These are phyloP conservation scores for Beauveria pseudobassiana DNA, from an alignment of 2,329 filamentous ascomycete genomes.

Conservation along the genomic window DNA sequence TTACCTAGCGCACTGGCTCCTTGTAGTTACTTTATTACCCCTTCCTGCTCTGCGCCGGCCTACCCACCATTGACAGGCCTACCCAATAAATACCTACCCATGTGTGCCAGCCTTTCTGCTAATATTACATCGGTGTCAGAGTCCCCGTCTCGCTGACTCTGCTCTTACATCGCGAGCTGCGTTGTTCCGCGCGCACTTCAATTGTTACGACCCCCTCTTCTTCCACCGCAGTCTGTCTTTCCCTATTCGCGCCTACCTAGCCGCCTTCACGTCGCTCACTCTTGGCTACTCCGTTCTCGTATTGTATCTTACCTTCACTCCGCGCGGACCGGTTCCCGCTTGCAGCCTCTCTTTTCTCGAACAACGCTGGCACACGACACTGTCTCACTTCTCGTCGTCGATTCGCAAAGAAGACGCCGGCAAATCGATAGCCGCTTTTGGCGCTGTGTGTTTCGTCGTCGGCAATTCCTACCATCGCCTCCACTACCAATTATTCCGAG, in stretches of 20 bases:
- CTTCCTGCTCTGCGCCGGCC: too few species aligned
- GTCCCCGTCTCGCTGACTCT: not conserved
- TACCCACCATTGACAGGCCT: too few species aligned
- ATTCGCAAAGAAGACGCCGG: not conserved
- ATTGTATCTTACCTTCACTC: not conserved
- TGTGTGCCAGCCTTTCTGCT: too few species aligned
- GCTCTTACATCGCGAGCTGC: slow-evolving; percentile 3
- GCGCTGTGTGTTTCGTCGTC: not conserved
- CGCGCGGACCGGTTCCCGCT: not conserved
- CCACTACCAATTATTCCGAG: not conserved
- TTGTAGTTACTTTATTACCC: too few species aligned
- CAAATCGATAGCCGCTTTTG: not conserved
- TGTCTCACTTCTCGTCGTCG: not conserved
- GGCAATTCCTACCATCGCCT: too few species aligned
- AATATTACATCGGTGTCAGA: not conserved
- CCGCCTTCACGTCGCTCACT: slow-evolving; percentile 4
- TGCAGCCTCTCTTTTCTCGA: not conserved
- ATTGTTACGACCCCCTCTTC: slow-evolving; percentile 5
- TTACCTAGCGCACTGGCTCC: too few species aligned
- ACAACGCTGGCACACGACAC: not conserved
- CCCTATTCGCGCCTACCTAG: slow-evolving; percentile 1
- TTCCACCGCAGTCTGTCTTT: not conserved
- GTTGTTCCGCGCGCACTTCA: slow-evolving; percentile 1
- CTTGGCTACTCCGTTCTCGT: not conserved
- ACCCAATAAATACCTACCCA: too few species aligned